These are phyloP conservation scores for Cutaneotrichosporon curvatum DNA, from an alignment of 1,284 basidiomycete species.

Conservation along the genomic window DNA sequence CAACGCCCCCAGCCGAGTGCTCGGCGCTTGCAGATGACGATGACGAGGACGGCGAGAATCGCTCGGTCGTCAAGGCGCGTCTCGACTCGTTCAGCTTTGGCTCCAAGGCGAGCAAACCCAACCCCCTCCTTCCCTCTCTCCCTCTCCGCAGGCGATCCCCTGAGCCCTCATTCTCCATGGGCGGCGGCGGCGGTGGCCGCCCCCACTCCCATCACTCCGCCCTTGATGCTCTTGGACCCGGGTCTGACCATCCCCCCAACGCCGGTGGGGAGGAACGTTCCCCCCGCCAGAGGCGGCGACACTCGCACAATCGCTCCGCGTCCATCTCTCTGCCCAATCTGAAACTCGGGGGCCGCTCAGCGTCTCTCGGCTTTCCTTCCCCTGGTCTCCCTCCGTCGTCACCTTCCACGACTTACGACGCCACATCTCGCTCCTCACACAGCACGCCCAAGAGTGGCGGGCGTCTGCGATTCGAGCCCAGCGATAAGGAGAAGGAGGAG, in stretches of 20 bases:
- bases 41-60: constrained; percentile 13
- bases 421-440: constrained; percentile 9
- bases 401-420: constrained; percentile 14
- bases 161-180: constrained; percentile 4
- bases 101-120: constrained; percentile 22
- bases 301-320: constrained; percentile 42
- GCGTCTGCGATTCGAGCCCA: constrained; percentile 40
- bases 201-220: neutral
- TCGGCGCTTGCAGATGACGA: constrained; percentile 10
- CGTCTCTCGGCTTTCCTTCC: constrained; percentile 30
- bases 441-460: constrained; percentile 5
- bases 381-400: constrained; percentile 32
- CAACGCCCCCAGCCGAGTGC: constrained; percentile 23
- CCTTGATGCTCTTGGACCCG: neutral
- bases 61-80: constrained; percentile 15
- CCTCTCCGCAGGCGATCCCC: constrained; percentile 10
- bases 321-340: constrained; percentile 43
- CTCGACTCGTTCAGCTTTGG: constrained; percentile 37
- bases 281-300: constrained; percentile 21
- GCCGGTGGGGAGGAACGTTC: constrained; percentile 18
- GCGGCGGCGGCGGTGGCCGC: too few species aligned
- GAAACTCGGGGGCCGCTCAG: constrained; percentile 30
- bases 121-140: constrained; percentile 12
- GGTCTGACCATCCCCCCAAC: constrained; percentile 7
- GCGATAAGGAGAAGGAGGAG: constrained; percentile 39